Base-by-base conservation (phyloP, 768 basidiomycete species). In the Phlebiopsis gigantea region DNA sequence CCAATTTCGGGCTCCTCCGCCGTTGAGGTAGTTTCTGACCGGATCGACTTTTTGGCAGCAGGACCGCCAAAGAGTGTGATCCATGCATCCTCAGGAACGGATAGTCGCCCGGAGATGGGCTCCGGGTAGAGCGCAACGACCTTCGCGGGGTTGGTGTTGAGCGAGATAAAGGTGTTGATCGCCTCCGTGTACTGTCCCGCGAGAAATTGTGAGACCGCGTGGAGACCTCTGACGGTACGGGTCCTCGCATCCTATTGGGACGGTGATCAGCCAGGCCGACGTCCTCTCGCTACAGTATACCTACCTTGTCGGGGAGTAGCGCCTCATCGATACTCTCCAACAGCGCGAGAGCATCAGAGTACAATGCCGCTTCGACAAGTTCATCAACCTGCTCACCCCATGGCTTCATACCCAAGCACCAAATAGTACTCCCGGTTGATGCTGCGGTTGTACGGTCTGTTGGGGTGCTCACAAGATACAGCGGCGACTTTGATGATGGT, bases 141-240 rank as follows among this genome's bases (percentile, higher is more conserved):
- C 65, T 94, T 93, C 0, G 95, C 92, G 0, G 97, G 97, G 65
- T 95, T 95, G 62, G 94, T 76, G 61, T 98, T 88, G 42, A 96
- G 84, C 42, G 88, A 83, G 47, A 94, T 80, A 69, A 98, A 94
- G 0, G 85, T 81, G 66, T 97, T 86, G 56, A 98, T 87, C 1
- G 96, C 94, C 1, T 75, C 72, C 59, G 89, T 86, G 65, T 83
- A 95, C 56, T 84, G 78, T 7, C 78, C 80, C 7, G 76, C 72
- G 3, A 80, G 78, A 70, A 95, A 95, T 57, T 87, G 81, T 0
- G 87, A 76, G 0, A 97, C 85, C 0, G 93, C 93, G 52, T 90
- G 80, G 19, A 98, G 77, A 1, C 83, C 81, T 4, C 85, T 82
- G 26, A 93, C 81, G 9, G 78, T 77, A 2, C 76, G 81, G 30